Percentiles rank a stretch among this genome's conserved stretches.
phyloP scores from a whole-genome alignment of 129 eudicot genomes.

The Smallanthus sonchifolius region DNA sequence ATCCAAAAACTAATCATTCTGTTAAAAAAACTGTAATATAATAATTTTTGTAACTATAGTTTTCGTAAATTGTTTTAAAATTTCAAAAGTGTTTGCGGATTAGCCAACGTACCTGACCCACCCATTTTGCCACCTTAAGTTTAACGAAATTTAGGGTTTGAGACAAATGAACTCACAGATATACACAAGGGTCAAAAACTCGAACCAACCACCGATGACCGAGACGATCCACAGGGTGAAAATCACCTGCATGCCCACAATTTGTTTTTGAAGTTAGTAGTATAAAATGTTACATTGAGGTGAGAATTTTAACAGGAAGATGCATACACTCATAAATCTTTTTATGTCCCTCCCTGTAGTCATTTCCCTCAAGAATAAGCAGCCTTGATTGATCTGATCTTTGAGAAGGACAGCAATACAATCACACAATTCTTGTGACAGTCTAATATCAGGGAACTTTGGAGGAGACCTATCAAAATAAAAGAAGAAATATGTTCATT shows the following conservation, averaged over 20 bases:
- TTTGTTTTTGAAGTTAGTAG: conserved; percentile 4
- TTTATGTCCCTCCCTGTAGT: conserved; percentile 69
- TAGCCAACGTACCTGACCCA: not conserved
- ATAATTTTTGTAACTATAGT: not conserved
- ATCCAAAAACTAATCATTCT: too few species aligned
- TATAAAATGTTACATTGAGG: not conserved
- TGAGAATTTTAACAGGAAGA: not conserved
- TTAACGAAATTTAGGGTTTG: not conserved
- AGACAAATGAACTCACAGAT: conserved; percentile 45
- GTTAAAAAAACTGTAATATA: not conserved
- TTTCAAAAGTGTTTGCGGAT: too few species aligned
- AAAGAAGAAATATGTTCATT: not conserved
- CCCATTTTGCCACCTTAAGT: not conserved
- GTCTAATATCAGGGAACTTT: conserved; percentile 48
- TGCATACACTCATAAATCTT: conserved; percentile 54
- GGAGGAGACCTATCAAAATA: conserved; percentile 48
- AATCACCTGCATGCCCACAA: conserved; percentile 49
- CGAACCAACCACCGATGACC: conserved; percentile 69
- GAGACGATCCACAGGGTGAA: conserved; percentile 63
- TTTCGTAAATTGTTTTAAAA: not conserved
- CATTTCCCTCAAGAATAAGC: conserved; percentile 41
- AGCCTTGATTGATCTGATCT: conserved; percentile 40
- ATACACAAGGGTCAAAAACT: conserved; percentile 71
- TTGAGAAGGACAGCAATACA: conserved; percentile 41
- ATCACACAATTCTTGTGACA: conserved; percentile 54